Percentiles rank a stretch among this genome's conserved stretches.
phyloP scores from a whole-genome alignment of 2,329 filamentous ascomycete genomes.

The Stemphylium lycopersici region DNA sequence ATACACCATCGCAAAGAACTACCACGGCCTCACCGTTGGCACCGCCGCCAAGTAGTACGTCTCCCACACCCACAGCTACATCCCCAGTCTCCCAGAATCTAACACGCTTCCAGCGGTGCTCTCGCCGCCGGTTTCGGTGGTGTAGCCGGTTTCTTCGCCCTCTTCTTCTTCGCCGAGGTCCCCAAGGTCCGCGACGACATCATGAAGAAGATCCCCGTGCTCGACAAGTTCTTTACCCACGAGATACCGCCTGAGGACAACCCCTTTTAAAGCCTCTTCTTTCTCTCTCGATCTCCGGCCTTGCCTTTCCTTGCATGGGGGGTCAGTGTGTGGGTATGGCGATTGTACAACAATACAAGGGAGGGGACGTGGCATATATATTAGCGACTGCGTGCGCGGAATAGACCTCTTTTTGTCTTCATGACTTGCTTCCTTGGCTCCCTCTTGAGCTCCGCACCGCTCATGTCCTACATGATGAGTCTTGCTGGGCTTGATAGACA shows the following conservation, averaged over 20 bases:
- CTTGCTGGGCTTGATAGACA: too few species aligned
- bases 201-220: constrained; percentile 64
- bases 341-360: constrained; percentile 26
- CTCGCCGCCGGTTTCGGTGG: constrained; percentile 63
- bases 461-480: too few species aligned
- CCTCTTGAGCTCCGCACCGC: background rate
- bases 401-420: constrained; percentile 39
- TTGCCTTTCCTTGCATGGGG: constrained; percentile 8
- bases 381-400: constrained; percentile 32
- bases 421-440: background rate
- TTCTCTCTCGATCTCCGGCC: background rate
- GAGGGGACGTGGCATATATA: constrained; percentile 19
- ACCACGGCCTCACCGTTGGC: constrained; percentile 57
- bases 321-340: background rate
- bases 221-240: constrained; percentile 62
- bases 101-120: constrained; percentile 33
- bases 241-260: constrained; percentile 69
- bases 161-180: constrained; percentile 70
- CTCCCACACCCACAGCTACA: background rate
- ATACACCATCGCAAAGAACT: constrained; percentile 57
- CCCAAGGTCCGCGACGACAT: constrained; percentile 68
- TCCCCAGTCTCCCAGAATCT: constrained; percentile 7
- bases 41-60: constrained; percentile 56
- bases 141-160: constrained; percentile 62
- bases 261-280: constrained; percentile 52